These are phyloP conservation scores for Ambrosiella cleistominuta DNA, from an alignment of 2,329 filamentous ascomycete species.

Conservation along the genomic window DNA sequence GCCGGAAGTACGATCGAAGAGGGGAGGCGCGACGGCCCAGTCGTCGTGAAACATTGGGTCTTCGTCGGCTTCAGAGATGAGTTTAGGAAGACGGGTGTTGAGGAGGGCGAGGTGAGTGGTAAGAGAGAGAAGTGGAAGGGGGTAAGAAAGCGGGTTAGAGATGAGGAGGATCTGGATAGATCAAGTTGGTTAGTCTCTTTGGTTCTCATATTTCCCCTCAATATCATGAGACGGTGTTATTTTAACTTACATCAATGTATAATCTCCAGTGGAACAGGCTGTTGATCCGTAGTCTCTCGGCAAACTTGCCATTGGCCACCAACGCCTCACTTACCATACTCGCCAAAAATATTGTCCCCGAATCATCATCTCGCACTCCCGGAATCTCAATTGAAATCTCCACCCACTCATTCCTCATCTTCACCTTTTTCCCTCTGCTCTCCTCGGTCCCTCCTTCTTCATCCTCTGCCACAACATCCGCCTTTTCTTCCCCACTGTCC, in stretches of 20 bases:
- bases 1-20: slow-evolving; percentile 36
- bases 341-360: slow-evolving; percentile 68
- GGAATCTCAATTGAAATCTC: slow-evolving; percentile 86
- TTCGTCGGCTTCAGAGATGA: slow-evolving; percentile 82
- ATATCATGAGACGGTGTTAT: background rate
- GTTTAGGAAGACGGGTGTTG: slow-evolving; percentile 62
- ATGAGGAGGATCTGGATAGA: slow-evolving; percentile 61
- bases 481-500: background rate
- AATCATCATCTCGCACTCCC: slow-evolving; percentile 77
- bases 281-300: slow-evolving; percentile 69
- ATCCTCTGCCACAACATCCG: background rate
- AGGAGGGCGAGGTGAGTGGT: slow-evolving; percentile 88
- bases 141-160: slow-evolving; percentile 84
- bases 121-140: slow-evolving; percentile 77
- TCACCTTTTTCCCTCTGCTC: slow-evolving; percentile 19
- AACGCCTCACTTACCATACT: slow-evolving; percentile 82
- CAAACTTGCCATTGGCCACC: slow-evolving; percentile 52
- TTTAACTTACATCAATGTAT: slow-evolving; percentile 68
- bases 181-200: background rate
- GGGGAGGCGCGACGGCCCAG: slow-evolving; percentile 68
- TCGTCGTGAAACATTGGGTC: slow-evolving; percentile 97
- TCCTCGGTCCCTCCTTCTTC: slow-evolving; percentile 18
- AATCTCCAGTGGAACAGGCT: slow-evolving; percentile 87
- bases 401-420: slow-evolving; percentile 53
- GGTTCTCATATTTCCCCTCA: background rate